These are phyloP conservation scores for Middelhovenomyces tepae DNA, from an alignment of 805 yeast genomes.

Conservation along the genomic window DNA sequence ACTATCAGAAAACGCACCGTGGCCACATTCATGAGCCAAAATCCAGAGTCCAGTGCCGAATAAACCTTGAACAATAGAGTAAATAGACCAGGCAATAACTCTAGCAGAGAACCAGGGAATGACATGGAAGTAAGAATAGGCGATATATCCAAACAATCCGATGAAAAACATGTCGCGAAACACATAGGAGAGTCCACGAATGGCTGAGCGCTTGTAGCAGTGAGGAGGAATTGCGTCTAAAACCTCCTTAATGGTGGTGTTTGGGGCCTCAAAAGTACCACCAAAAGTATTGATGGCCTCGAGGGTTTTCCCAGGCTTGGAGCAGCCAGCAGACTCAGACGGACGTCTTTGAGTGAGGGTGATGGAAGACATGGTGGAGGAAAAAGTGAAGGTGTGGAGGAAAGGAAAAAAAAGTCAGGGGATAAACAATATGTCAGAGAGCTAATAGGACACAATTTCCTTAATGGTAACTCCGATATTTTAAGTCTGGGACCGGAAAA, in stretches of 20 bases:
- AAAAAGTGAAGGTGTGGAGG: too few relatives aligned
- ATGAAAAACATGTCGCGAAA: slow-evolving; percentile 48
- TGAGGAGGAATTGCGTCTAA: slow-evolving; percentile 62
- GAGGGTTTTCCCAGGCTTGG: slow-evolving; percentile 3
- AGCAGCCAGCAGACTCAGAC: slow-evolving; percentile 4
- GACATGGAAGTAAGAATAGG: slow-evolving; percentile 45
- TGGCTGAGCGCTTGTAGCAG: slow-evolving; percentile 58
- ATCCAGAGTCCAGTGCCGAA: slow-evolving; percentile 78
- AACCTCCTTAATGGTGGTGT: slow-evolving; percentile 66
- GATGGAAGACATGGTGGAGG: slow-evolving; percentile 4
- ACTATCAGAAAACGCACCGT: slow-evolving; percentile 72
- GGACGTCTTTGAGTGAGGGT: slow-evolving; percentile 8
- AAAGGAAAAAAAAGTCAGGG: too few relatives aligned
- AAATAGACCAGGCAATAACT: slow-evolving; percentile 49
- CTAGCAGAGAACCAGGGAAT: slow-evolving; percentile 39
- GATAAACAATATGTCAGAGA: too few relatives aligned
- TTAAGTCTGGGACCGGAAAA: too few relatives aligned
- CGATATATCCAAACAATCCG: slow-evolving; percentile 43
- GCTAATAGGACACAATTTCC: too few relatives aligned
- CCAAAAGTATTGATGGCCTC: slow-evolving; percentile 47
- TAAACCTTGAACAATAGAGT: slow-evolving; percentile 49
- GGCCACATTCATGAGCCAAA: slow-evolving; percentile 88
- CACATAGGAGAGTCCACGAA: slow-evolving; percentile 53
- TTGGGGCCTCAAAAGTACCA: slow-evolving; percentile 62
- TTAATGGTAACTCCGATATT: too few relatives aligned